Evolutionary conservation across 345 rosid genomes (phyloP), one percentile per base, ranked within the genome.

Genomic region (Hirschfeldia incana): DNA sequence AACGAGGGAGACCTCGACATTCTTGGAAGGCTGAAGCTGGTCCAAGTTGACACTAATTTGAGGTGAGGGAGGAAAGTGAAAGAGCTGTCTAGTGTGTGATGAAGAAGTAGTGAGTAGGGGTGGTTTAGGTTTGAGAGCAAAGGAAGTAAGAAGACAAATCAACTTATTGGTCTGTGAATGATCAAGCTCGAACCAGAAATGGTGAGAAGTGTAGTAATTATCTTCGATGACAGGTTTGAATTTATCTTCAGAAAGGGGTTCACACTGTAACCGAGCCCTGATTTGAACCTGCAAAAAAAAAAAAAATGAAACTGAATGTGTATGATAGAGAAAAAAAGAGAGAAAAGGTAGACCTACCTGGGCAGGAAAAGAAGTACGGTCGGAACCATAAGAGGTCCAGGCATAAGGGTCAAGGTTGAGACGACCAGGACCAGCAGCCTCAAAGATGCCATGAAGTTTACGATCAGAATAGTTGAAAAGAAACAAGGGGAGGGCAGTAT

Each of bases 101-200:
- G 72, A 17, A 75, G 39, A 53, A 69, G 72, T 29, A 75, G 39
- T 57, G 44, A 65, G 2, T 33, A 65, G 2, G 76, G 76, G 34
- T 55, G 57, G 76, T 32, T 7, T 70, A 39, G 89, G 83, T 60
- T 87, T 73, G 66, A 83, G 71, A 0, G 87, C 82, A 15, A 76
- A 83, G 60, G 93, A 81, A 34, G 89, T 77, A 5, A 91, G 85
- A 60, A 87, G 71, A 60, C 86, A 83, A 1, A 79, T 80, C 85
- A 94, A 81, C 82, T 84, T 88, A 66, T 34, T 85, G 16, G 94
- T 79, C 83, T 94, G 97, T 66, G 79, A 66, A 76, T 86, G 85
- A 83, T 94, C 98, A 42, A 94, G 85, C 84, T 91, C 98, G 75
- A 94, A 94, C 91, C 90, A 87, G 70, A 94, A 90, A 77, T 83